These are phyloP conservation scores for Fusarium heterosporum DNA, from an alignment of 2,329 filamentous ascomycete species.

Conservation along the genomic window DNA sequence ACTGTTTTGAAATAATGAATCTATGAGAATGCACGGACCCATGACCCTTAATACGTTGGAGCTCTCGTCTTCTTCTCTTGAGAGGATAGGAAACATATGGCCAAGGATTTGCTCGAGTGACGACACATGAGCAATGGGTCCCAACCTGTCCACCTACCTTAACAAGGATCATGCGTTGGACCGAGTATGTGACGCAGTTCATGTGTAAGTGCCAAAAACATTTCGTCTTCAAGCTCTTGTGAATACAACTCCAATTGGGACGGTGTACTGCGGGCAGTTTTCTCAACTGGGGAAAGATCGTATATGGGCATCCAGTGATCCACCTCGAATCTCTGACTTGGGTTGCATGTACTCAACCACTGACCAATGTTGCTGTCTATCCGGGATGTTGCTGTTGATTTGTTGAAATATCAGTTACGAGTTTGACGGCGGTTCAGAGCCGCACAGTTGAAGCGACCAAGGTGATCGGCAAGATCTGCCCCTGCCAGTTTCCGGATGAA, in stretches of 20 bases:
- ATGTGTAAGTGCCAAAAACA: slow-evolving; percentile 28
- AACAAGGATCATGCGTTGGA: slow-evolving; percentile 19
- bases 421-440: slow-evolving; percentile 38
- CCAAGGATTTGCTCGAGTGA: slow-evolving; percentile 2
- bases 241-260: slow-evolving; percentile 35
- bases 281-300: slow-evolving; percentile 28
- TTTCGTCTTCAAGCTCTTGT: slow-evolving; percentile 16
- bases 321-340: slow-evolving; percentile 25
- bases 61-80: background rate
- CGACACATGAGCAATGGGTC: slow-evolving; percentile 1
- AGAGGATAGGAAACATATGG: background rate
- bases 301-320: slow-evolving; percentile 2
- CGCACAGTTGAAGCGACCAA: slow-evolving; percentile 32
- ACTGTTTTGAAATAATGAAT: background rate
- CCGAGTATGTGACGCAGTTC: slow-evolving; percentile 29
- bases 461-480: slow-evolving; percentile 48
- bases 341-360: background rate
- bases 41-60: slow-evolving; percentile 6
- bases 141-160: slow-evolving; percentile 14
- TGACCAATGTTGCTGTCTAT: slow-evolving; percentile 11
- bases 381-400: slow-evolving; percentile 10
- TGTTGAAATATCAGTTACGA: slow-evolving; percentile 8
- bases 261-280: slow-evolving; percentile 19
- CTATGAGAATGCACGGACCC: slow-evolving; percentile 3
- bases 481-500: slow-evolving; percentile 43